Base-by-base conservation (phyloP, 495 filamentous ascomycete species). In the Hypoxylon crocopeplum region DNA sequence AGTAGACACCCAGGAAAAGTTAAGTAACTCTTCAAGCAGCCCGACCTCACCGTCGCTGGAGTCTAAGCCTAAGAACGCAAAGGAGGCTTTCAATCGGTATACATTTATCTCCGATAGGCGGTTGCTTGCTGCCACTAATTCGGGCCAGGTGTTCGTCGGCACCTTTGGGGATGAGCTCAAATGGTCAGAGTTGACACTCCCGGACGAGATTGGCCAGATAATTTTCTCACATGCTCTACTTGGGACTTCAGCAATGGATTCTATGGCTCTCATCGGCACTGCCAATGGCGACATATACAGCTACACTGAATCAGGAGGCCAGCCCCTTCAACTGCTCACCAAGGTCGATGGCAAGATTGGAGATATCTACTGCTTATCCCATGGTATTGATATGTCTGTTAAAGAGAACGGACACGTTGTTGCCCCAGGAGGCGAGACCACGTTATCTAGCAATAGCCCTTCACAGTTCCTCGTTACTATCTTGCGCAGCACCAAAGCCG, bases 71-170 rank as follows among this genome's bases (percentile, higher is more conserved):
- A 66, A 49, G 48, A 62, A 59, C 16, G 46, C 52, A 10, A 76
- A 79, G 40, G 81, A 87, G 48, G 62, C 66, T 5, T 82, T 88
- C 51, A 87, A 84, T 57, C 71, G 79, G 25, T 93, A 90, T 62
- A 77, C 76, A 7, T 92, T 92, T 56, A 66, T 92, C 17, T 80
- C 80, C 2, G 68, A 80, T 1, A 71, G 79, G 34, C 71, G 70
- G 12, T 68, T 94, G 15, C 67, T 93, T 40, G 77, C 76, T 2
- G 85, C 81, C 3, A 86, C 87, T 1, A 77, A 74, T 10, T 77
- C 73, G n/a, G 89, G 88, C 2, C 75, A 80, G 19, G 54, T 93
- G 2, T 77, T 89, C 21, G 65, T 86, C 8, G 86, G 73, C 5
- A 48, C 60, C 1, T 64, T 81, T 15, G 63, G 54, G 10, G 32